A percentile compares a stretch with the other conserved stretches of the same genome.
phyloP scores from a whole-genome alignment of 2,329 filamentous ascomycete species.

The Alternaria arborescens region DNA sequence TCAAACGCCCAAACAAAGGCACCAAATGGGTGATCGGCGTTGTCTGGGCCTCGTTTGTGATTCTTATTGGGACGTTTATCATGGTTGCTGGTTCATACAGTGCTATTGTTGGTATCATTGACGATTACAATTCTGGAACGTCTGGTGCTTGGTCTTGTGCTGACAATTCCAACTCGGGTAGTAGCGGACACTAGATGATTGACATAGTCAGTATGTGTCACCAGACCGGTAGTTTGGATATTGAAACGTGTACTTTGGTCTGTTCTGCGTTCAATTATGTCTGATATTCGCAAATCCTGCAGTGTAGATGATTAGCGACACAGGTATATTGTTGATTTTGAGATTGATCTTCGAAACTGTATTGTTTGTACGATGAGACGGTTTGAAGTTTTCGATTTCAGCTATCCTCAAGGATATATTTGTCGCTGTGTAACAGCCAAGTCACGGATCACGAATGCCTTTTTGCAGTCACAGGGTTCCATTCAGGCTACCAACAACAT shows the following conservation, averaged over 20 bases:
- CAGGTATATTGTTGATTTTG: too few relatives aligned
- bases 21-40: not conserved
- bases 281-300: too few relatives aligned
- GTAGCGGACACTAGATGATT: not conserved
- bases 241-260: not conserved
- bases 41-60: not conserved
- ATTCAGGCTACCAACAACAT: too few relatives aligned
- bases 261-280: too few relatives aligned
- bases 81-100: slow-evolving; percentile 15
- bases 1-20: not conserved
- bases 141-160: slow-evolving; percentile 15
- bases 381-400: too few relatives aligned
- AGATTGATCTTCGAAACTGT: too few relatives aligned
- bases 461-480: too few relatives aligned
- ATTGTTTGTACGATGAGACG: too few relatives aligned
- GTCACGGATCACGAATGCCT: too few relatives aligned
- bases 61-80: slow-evolving; percentile 5
- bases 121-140: slow-evolving; percentile 6
- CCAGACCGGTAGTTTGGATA: not conserved
- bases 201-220: not conserved
- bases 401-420: too few relatives aligned
- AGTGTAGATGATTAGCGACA: too few relatives aligned
- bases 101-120: slow-evolving; percentile 11
- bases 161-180: slow-evolving; percentile 2
- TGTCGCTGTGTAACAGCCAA: too few relatives aligned